Percentiles rank a stretch among this genome's conserved stretches.
phyloP scores from a whole-genome alignment of 1,284 basidiomycete species.

The Cutaneotrichosporon mucoides region DNA sequence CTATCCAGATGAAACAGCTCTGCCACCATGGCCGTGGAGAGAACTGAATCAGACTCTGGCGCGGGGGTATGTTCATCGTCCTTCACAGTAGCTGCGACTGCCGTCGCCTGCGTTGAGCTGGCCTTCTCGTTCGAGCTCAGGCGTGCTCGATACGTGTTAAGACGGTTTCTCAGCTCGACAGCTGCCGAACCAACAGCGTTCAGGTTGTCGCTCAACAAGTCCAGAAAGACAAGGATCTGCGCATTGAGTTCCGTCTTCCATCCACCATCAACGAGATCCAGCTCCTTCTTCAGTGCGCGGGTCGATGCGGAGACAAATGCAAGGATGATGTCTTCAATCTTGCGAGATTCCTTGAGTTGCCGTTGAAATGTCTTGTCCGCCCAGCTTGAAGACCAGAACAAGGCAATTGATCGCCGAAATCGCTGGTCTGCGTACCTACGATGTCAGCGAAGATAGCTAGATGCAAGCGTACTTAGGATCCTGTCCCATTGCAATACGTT shows the following conservation, averaged over 20 bases:
- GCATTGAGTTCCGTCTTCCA: slow-evolving; percentile 92
- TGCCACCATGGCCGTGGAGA: neutral
- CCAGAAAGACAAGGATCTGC: slow-evolving; percentile 82
- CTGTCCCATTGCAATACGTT: slow-evolving; percentile 86
- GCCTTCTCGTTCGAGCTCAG: neutral
- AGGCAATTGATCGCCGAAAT: slow-evolving; percentile 78
- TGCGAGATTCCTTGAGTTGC: slow-evolving; percentile 91
- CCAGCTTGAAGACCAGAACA: slow-evolving; percentile 78
- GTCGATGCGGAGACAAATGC: slow-evolving; percentile 91
- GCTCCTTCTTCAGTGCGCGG: slow-evolving; percentile 68
- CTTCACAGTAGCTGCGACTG: neutral
- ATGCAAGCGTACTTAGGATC: slow-evolving; percentile 65
- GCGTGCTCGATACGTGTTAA: slow-evolving; percentile 11
- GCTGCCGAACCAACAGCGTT: slow-evolving; percentile 68
- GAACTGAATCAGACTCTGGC: neutral
- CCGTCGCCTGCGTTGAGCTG: neutral
- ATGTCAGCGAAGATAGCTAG: slow-evolving; percentile 1
- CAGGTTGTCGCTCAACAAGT: slow-evolving; percentile 76
- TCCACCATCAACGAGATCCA: slow-evolving; percentile 65
- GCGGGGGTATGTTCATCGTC: neutral
- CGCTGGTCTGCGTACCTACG: slow-evolving; percentile 78
- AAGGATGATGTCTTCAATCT: slow-evolving; percentile 94
- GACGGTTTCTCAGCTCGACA: slow-evolving; percentile 60
- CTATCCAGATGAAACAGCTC: slow-evolving; percentile 1
- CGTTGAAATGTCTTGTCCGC: slow-evolving; percentile 75